Evolutionary conservation across 169 alveolate species (phyloP).

Genomic region (Plasmodium vivax): DNA sequence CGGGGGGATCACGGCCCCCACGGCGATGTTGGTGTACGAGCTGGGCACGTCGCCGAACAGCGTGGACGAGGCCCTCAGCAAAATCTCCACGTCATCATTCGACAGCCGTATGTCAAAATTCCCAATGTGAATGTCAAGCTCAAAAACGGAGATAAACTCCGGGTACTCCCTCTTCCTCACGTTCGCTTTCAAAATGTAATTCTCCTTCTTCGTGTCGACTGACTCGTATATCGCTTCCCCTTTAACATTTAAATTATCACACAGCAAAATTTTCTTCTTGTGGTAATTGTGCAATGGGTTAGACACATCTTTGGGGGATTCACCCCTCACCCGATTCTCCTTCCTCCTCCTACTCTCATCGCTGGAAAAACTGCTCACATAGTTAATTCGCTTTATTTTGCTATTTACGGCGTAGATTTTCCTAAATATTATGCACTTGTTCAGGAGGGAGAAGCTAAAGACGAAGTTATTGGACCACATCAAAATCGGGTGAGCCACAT

Average conservation of each 20-base stretch:
- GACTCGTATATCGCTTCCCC: slow-evolving; percentile 76
- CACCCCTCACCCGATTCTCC: neutral
- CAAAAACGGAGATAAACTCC: slow-evolving; percentile 52
- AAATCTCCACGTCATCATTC: slow-evolving; percentile 70
- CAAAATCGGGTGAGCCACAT: slow-evolving; percentile 55
- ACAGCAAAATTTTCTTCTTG: slow-evolving; percentile 46
- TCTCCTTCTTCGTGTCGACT: slow-evolving; percentile 41
- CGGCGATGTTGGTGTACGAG: slow-evolving; percentile 12
- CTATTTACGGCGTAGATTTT: slow-evolving; percentile 74
- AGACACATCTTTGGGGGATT: neutral
- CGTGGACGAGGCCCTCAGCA: slow-evolving; percentile 61
- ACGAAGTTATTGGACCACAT: slow-evolving; percentile 74
- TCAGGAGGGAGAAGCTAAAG: slow-evolving; percentile 53
- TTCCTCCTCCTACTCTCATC: neutral
- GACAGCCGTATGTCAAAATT: slow-evolving; percentile 73
- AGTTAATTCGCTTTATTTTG: slow-evolving; percentile 68
- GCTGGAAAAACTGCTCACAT: slow-evolving; percentile 3
- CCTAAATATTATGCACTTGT: slow-evolving; percentile 57
- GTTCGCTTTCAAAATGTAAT: slow-evolving; percentile 33
- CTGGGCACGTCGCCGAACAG: slow-evolving; percentile 73
- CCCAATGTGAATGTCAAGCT: slow-evolving; percentile 53
- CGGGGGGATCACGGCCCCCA: slow-evolving; percentile 35
- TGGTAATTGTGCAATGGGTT: slow-evolving; percentile 63
- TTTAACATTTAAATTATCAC: slow-evolving; percentile 69
- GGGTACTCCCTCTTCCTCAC: slow-evolving; percentile 3